Conservation (phyloP, 257 asterid genomes). For the Anisodus acutangulus region DNA sequence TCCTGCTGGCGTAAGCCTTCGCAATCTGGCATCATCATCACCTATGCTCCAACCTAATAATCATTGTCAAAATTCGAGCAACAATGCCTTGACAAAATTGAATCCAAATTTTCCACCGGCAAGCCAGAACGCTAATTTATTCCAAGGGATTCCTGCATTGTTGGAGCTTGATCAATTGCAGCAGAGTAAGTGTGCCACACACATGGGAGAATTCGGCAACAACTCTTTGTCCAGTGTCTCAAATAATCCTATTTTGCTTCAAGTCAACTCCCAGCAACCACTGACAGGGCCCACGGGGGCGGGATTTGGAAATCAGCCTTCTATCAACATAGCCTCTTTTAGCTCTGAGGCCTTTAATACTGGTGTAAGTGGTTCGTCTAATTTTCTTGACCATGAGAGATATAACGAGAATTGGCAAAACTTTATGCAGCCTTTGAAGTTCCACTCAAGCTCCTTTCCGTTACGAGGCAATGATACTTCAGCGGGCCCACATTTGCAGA, state of each 20-base stretch:
- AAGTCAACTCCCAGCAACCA: constrained; percentile 55
- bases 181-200: constrained; percentile 44
- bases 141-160: constrained; percentile 64
- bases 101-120: constrained; percentile 50
- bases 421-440: constrained; percentile 48
- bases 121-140: constrained; percentile 47
- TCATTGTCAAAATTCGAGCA: constrained; percentile 59
- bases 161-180: constrained; percentile 64
- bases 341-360: constrained; percentile 50
- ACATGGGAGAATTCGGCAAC: constrained; percentile 38
- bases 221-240: constrained; percentile 44
- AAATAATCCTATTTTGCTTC: constrained; percentile 47
- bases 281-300: constrained; percentile 33
- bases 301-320: constrained; percentile 55
- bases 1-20: constrained; percentile 61
- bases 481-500: constrained; percentile 47
- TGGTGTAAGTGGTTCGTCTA: constrained; percentile 50
- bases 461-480: constrained; percentile 51
- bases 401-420: constrained; percentile 52
- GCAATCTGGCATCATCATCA: constrained; percentile 47
- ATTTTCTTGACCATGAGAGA: constrained; percentile 59
- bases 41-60: constrained; percentile 53
- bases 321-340: constrained; percentile 51
- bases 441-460: constrained; percentile 51
- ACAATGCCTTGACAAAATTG: constrained; percentile 55